Conservation (phyloP, 2,329 filamentous ascomycete genomes). For the Chalara sp. region DNA sequence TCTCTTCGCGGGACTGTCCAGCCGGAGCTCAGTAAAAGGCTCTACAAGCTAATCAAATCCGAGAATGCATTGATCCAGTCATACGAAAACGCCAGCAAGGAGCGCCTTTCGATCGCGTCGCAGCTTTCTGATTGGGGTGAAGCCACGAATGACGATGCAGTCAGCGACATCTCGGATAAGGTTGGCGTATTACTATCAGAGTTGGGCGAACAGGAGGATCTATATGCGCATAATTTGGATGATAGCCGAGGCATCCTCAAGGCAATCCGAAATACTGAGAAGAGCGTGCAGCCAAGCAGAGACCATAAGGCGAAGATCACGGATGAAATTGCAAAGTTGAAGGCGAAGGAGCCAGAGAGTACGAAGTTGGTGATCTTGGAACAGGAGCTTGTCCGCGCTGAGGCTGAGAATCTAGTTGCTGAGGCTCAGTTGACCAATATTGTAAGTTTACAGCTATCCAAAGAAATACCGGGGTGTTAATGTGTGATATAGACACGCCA, state of each 20-base stretch:
- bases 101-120: conserved; percentile 76
- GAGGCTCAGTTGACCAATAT: conserved; percentile 96
- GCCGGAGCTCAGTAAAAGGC: conserved; percentile 80
- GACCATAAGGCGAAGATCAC: conserved; percentile 82
- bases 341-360: conserved; percentile 85
- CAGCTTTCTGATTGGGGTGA: conserved; percentile 98
- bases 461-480: neutral
- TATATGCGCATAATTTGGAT: conserved; percentile 80
- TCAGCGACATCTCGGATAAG: conserved; percentile 92
- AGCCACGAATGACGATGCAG: conserved; percentile 75
- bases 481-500: conserved; percentile 64
- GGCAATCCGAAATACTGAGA: conserved; percentile 90
- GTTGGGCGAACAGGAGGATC: conserved; percentile 88
- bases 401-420: conserved; percentile 92
- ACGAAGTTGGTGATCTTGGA: conserved; percentile 77
- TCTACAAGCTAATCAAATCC: conserved; percentile 90
- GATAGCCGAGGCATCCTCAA: conserved; percentile 79
- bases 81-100: conserved; percentile 77
- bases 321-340: conserved; percentile 87
- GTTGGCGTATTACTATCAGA: conserved; percentile 87
- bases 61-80: conserved; percentile 83
- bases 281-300: conserved; percentile 86
- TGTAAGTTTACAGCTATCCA: conserved; percentile 43
- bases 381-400: conserved; percentile 91
- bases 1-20: conserved; percentile 80